phyloP scores from a whole-genome alignment of 1,284 basidiomycete genomes.

The Coriolopsis trogii region DNA sequence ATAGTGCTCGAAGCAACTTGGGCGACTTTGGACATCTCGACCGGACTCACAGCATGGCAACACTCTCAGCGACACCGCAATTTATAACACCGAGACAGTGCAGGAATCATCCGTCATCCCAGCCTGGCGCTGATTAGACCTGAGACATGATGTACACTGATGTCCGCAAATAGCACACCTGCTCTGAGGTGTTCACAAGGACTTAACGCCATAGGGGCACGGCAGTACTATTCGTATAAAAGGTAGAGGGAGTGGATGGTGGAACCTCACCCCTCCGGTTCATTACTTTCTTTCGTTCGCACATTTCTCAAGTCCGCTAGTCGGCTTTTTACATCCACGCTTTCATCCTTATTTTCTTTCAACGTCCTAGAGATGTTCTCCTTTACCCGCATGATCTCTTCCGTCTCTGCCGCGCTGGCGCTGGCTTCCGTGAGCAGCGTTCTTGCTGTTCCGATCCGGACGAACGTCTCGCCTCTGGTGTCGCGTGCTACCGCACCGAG shows the following conservation, averaged over 20 bases:
- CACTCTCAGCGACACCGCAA: not conserved
- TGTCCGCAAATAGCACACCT: not conserved
- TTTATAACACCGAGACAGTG: not conserved
- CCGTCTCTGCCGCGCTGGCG: slow-evolving; percentile 22
- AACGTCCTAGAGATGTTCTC: slow-evolving; percentile 22
- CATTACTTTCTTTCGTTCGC: slow-evolving; percentile 17
- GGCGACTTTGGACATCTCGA: no score
- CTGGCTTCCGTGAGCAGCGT: slow-evolving; percentile 20
- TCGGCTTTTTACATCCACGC: slow-evolving; percentile 16
- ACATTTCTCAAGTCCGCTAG: slow-evolving; percentile 21
- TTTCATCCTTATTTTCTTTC: slow-evolving; percentile 4
- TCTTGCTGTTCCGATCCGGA: slow-evolving; percentile 13
- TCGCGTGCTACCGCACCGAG: slow-evolving; percentile 11
- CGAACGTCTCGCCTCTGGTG: slow-evolving; percentile 10
- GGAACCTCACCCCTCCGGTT: slow-evolving; percentile 13
- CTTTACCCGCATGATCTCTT: slow-evolving; percentile 20
- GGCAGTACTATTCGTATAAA: not conserved
- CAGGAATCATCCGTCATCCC: not conserved
- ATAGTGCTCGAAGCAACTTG: no score
- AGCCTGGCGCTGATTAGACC: not conserved
- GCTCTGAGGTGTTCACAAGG: not conserved
- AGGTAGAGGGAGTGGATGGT: not conserved
- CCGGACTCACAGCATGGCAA: not conserved
- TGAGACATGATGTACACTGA: not conserved
- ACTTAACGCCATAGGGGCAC: not conserved